Evolutionary conservation across 768 basidiomycete genomes (phyloP), one percentile per base, ranked within the genome.

Genomic region (Boletus rex-veris): DNA sequence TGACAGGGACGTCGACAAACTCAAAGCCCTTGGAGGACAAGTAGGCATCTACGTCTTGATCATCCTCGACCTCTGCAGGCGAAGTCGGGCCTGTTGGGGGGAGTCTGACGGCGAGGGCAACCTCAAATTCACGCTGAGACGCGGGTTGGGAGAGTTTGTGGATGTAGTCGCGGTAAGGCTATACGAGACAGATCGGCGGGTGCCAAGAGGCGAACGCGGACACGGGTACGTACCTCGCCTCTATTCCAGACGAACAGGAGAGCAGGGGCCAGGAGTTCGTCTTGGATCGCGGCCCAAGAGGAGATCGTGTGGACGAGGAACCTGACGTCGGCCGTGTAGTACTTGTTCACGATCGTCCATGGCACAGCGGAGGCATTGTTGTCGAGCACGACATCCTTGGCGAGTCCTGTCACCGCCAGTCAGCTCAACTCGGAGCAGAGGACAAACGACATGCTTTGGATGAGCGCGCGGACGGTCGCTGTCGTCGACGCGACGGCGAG

Each of bases 301-400:
- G 73, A 70, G 49, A 82, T 66, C 16, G 77, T 72, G 50, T 77
- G 77, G 11, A 77, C 72, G 33, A 81, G 72, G 64, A 92, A 91
- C 55, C 84, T 82, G 7, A 93, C 86, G 54, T 79, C 75, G 2
- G 90, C 91, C 14, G 80, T 80, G 72, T 92, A 93, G 70, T 93
- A 93, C 67, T 81, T 85, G 74, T 92, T 92, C 48, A 72, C 70
- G 56, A 92, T 87, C 39, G 80, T 86, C 89, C 88, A 92, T 10
- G 86, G 84, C 31, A 88, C 70, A 26, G 45, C 56, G 2, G 58
- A 45, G 21, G 55, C 28, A 11, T 58, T 55, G 24, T 65, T 63
- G 24, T 59, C 60, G 45, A 57, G 40, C 35, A 50, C 57, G 53
- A 46, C 52, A 9, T 59, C 56, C 31, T 57, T 60, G 28, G 53